Conservation (phyloP, 352 stramenopile species). For the Globisporangium mamillatum region DNA sequence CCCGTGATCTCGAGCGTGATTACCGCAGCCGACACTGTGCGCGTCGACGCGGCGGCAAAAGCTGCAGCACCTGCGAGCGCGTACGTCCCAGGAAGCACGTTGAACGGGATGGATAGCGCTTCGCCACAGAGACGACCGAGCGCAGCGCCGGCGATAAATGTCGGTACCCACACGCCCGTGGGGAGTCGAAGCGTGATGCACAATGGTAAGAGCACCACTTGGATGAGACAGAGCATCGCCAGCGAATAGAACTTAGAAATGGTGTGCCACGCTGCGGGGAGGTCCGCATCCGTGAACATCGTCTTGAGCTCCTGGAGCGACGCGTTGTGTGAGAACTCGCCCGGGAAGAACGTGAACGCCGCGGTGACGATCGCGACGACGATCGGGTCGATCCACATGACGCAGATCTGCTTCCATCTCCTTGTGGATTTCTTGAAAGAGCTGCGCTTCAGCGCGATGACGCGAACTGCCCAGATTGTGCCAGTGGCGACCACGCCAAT, state of each 20-base stretch:
- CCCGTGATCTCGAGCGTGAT: slow-evolving; percentile 87
- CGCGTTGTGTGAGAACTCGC: slow-evolving; percentile 52
- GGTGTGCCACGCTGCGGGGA: slow-evolving; percentile 41
- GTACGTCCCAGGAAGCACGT: slow-evolving; percentile 65
- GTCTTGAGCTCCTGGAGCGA: slow-evolving; percentile 59
- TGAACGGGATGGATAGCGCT: slow-evolving; percentile 21
- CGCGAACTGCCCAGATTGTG: slow-evolving; percentile 62
- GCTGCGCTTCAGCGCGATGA: slow-evolving; percentile 42
- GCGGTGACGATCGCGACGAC: slow-evolving; percentile 61
- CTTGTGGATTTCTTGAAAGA: slow-evolving; percentile 36
- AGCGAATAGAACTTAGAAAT: slow-evolving; percentile 77
- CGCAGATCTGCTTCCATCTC: slow-evolving; percentile 44
- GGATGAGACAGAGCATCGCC: slow-evolving; percentile 39
- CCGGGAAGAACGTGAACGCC: slow-evolving; percentile 68
- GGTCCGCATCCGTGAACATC: slow-evolving; percentile 52
- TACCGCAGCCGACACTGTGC: slow-evolving; percentile 79
- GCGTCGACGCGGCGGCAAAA: slow-evolving; percentile 65
- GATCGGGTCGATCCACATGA: slow-evolving; percentile 69
- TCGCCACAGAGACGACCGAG: slow-evolving; percentile 83
- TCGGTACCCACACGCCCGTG: slow-evolving; percentile 81
- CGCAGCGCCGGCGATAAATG: slow-evolving; percentile 79
- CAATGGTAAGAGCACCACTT: slow-evolving; percentile 66
- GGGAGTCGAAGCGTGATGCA: slow-evolving; percentile 82
- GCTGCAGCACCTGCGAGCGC: slow-evolving; percentile 75
- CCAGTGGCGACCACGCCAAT: slow-evolving; percentile 54